A percentile compares a stretch with the other conserved stretches of the same genome.
These are phyloP conservation scores for Fragaria iinumae DNA, from an alignment of 306 rosid genomes.

Conservation along the genomic window DNA sequence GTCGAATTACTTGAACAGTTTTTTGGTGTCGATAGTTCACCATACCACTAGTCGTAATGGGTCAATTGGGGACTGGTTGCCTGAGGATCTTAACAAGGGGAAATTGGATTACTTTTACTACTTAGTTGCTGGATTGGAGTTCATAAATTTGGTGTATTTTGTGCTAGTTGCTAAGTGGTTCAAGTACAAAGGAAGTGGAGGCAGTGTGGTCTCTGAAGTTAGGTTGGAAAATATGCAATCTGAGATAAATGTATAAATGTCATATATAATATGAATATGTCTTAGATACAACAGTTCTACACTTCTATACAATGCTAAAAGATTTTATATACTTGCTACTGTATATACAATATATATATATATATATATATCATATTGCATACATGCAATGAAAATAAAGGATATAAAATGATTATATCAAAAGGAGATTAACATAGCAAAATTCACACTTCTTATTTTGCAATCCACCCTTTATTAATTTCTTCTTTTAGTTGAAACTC, in stretches of 20 bases:
- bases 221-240: slow-evolving; percentile 17
- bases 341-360: not conserved
- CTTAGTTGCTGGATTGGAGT: slow-evolving; percentile 38
- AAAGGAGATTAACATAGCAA: too few relatives aligned
- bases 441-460: too few relatives aligned
- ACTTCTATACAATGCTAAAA: not conserved
- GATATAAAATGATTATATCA: not conserved
- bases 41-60: slow-evolving; percentile 11
- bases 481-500: too few relatives aligned
- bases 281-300: not conserved
- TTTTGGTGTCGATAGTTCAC: slow-evolving; percentile 39
- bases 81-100: slow-evolving; percentile 54
- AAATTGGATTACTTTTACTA: slow-evolving; percentile 57
- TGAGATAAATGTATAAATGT: not conserved
- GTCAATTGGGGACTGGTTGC: slow-evolving; percentile 32
- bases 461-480: too few relatives aligned
- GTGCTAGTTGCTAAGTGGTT: slow-evolving; percentile 57
- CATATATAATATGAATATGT: not conserved
- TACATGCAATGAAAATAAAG: not conserved
- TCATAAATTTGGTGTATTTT: slow-evolving; percentile 46
- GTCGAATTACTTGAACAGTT: slow-evolving; percentile 45
- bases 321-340: not conserved
- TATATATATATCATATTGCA: not conserved
- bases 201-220: slow-evolving; percentile 23
- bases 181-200: slow-evolving; percentile 46